These are phyloP conservation scores for Ophioceras dolichostomum DNA, from an alignment of 2,329 filamentous ascomycete species.

Conservation along the genomic window DNA sequence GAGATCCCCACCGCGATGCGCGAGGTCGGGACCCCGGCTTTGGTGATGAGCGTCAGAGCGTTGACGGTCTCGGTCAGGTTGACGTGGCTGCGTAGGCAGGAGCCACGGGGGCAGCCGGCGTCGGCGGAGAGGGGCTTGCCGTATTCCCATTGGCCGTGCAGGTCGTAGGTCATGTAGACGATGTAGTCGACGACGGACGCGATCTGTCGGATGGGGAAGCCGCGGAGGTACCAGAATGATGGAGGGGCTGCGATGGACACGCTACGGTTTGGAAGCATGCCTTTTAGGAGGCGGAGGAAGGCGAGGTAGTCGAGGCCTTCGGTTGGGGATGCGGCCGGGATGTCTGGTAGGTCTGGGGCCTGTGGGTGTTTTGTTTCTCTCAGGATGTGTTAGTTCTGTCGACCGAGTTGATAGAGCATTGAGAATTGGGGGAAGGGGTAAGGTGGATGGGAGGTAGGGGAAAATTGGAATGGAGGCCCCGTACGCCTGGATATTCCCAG, in stretches of 20 bases:
- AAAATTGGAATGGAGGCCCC: too few relatives aligned
- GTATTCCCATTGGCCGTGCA: conserved; percentile 22
- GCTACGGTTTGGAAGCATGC: conserved; percentile 13
- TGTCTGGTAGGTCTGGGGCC: conserved; percentile 13
- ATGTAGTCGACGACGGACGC: conserved; percentile 17
- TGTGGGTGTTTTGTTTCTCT: too few relatives aligned
- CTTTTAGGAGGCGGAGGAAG: conserved; percentile 13
- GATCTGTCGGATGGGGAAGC: conserved; percentile 17
- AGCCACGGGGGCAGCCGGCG: conserved; percentile 15
- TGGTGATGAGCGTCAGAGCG: conserved; percentile 15
- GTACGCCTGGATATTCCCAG: conserved; percentile 7
- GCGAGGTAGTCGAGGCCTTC: conserved; percentile 21
- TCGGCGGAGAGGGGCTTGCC: not conserved
- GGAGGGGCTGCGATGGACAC: conserved; percentile 15
- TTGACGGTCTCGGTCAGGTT: conserved; percentile 18
- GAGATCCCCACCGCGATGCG: conserved; percentile 20
- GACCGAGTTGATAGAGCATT: too few relatives aligned
- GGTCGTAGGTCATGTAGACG: conserved; percentile 21
- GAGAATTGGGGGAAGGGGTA: too few relatives aligned
- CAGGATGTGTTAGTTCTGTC: too few relatives aligned
- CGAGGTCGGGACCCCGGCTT: conserved; percentile 20
- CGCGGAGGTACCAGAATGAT: conserved; percentile 19
- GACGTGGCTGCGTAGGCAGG: conserved; percentile 21
- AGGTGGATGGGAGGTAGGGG: too few relatives aligned
- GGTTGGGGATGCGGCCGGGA: conserved; percentile 14